These are phyloP conservation scores for Prunella vulgaris DNA, from an alignment of 257 asterid species.

Conservation along the genomic window DNA sequence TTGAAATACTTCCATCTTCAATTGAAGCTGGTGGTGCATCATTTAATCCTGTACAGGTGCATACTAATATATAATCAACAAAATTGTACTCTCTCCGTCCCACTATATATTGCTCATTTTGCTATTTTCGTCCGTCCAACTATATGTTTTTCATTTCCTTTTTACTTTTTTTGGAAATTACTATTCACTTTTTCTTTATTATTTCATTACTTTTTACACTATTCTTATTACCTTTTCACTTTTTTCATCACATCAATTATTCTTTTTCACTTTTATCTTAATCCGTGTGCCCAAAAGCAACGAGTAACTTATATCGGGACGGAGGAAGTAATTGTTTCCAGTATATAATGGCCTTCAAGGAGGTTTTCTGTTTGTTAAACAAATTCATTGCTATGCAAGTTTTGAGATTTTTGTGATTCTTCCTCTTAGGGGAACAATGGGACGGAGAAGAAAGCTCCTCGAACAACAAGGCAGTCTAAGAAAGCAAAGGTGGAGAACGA, in stretches of 20 bases:
- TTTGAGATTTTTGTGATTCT: not conserved
- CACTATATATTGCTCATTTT: too few relatives aligned
- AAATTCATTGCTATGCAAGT: not conserved
- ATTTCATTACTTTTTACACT: too few relatives aligned
- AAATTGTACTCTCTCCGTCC: too few relatives aligned
- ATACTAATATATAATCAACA: not conserved
- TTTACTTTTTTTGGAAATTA: too few relatives aligned
- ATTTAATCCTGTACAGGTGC: slow-evolving; percentile 56
- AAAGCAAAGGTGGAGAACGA: slow-evolving; percentile 76
- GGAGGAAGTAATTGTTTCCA: not conserved
- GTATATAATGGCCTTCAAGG: not conserved
- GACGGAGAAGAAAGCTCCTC: slow-evolving; percentile 36
- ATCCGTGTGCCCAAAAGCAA: too few relatives aligned
- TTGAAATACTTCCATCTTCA: slow-evolving; percentile 33
- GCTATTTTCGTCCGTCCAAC: too few relatives aligned
- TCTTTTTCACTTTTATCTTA: too few relatives aligned
- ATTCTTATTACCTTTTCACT: too few relatives aligned
- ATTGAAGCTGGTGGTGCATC: slow-evolving; percentile 32
- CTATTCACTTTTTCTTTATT: too few relatives aligned
- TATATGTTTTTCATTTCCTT: too few relatives aligned
- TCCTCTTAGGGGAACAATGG: slow-evolving; percentile 45
- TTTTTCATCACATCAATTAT: too few relatives aligned
- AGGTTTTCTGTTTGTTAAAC: not conserved
- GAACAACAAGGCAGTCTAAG: slow-evolving; percentile 49
- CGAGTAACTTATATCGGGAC: too few relatives aligned